phyloP scores from a whole-genome alignment of 1,284 basidiomycete genomes.

The Salmacisia buchloeana region DNA sequence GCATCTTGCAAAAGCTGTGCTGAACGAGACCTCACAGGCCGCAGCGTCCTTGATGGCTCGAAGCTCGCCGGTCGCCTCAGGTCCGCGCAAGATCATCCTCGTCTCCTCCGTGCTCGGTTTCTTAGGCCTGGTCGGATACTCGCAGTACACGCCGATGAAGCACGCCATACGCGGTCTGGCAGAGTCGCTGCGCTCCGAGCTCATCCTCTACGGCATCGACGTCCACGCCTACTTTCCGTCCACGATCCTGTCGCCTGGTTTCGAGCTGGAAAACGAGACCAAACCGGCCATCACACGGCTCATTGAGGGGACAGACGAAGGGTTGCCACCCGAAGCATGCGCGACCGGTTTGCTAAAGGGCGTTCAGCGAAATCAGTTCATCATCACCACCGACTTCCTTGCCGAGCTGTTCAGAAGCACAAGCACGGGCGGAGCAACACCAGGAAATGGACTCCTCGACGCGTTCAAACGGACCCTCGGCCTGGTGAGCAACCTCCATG shows the following conservation, averaged over 20 bases:
- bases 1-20: constrained; percentile 1
- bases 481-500: constrained; percentile 7
- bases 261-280: constrained; percentile 69
- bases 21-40: constrained; percentile 54
- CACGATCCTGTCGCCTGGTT: constrained; percentile 77
- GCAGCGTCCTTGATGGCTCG: constrained; percentile 63
- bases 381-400: constrained; percentile 43
- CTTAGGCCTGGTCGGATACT: constrained; percentile 76
- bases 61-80: neutral
- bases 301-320: constrained; percentile 71
- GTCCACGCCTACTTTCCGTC: constrained; percentile 82
- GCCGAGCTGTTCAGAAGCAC: constrained; percentile 37
- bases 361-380: constrained; percentile 30
- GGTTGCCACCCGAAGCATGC: constrained; percentile 62
- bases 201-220: constrained; percentile 70
- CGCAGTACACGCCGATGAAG: constrained; percentile 80
- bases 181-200: constrained; percentile 75
- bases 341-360: constrained; percentile 65
- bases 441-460: constrained; percentile 36
- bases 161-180: constrained; percentile 86
- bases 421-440: constrained; percentile 28
- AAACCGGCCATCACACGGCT: constrained; percentile 75
- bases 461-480: constrained; percentile 21
- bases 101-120: constrained; percentile 75
- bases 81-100: constrained; percentile 64